phyloP scores from a whole-genome alignment of 768 basidiomycete genomes.

The Hirschioporus abietinus region DNA sequence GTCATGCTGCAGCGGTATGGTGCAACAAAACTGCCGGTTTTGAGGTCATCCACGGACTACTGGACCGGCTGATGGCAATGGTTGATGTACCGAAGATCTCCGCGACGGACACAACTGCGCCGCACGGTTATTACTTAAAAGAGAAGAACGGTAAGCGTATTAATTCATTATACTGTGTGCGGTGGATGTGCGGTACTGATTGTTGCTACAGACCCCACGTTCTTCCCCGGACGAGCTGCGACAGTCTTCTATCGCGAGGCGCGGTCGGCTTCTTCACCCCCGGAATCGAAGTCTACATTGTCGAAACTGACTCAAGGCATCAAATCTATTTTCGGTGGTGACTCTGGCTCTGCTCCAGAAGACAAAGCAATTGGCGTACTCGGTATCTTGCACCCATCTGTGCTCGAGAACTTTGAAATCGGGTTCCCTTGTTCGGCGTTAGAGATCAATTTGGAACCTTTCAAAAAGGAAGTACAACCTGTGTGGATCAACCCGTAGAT shows the following conservation, averaged over 20 bases:
- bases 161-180: background rate
- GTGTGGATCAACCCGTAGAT: conserved; percentile 41
- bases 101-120: conserved; percentile 46
- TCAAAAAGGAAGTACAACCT: conserved; percentile 67
- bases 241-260: conserved; percentile 80
- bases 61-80: conserved; percentile 95
- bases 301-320: conserved; percentile 38
- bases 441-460: conserved; percentile 94
- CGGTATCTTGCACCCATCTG: conserved; percentile 90
- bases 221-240: conserved; percentile 93
- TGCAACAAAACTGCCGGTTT: conserved; percentile 97
- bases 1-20: conserved; percentile 88
- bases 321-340: conserved; percentile 33
- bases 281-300: conserved; percentile 19
- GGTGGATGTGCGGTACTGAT: conserved; percentile 3
- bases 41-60: conserved; percentile 90
- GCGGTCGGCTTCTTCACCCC: conserved; percentile 16
- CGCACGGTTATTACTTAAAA: conserved; percentile 87
- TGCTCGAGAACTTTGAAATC: conserved; percentile 91
- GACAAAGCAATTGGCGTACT: conserved; percentile 84
- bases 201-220: conserved; percentile 67
- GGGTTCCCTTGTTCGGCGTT: conserved; percentile 90
- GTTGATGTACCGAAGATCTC: conserved; percentile 82
- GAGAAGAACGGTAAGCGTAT: conserved; percentile 68
- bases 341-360: conserved; percentile 19